Base-by-base conservation (phyloP, 2,329 filamentous ascomycete species). In the Epichloe sp. region DNA sequence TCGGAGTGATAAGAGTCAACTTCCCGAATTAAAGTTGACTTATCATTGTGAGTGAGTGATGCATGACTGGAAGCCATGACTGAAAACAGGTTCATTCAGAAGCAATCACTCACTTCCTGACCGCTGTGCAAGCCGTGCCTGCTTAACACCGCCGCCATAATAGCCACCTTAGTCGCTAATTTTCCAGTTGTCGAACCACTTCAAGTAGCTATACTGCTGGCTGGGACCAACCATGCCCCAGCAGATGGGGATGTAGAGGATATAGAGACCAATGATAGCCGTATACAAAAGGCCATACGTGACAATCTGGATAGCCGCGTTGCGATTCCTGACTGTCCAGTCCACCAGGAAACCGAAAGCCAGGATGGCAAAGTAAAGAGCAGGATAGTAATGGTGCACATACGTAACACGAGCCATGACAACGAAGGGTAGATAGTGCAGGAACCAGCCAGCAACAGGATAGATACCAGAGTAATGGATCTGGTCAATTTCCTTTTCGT, bases 361-460 rank as follows among this genome's bases (percentile, higher is more conserved):
- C 44, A 98, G 74, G 57, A 98, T 95, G 60, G 93, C 90, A 67
- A 97, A 98, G 75, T 97, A 98, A 11, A 98, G 80, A 10, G 93
- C 93, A 11, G 93, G 93, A 69, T 97, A 98, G 76, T 98, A 98
- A 73, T 98, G 93, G 69, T 98, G 93, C 50, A 98, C 93, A 63
- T 98, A 98, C 15, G 93, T 98, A 54, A 98, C 93, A 76, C 93
- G 88, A 11, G 89, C 93, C 94, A 98, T 98, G 63, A 93, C 82
- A 62, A 95, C 80, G 69, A 97, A 98, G 1, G 93, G 93, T 55
- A 95, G 72, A 67, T 96, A 98, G 71, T 98, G 93, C 47, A 98
- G 77, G 69, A 95, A 83, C 93, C 93, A 98, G 55, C 93, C 93
- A 51, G 93, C 78, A 52, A 91, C 75, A 8, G 93, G 91, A 68